Base-by-base conservation (phyloP, 179 eudicot genomes). In the Amaranthus tricolor region DNA sequence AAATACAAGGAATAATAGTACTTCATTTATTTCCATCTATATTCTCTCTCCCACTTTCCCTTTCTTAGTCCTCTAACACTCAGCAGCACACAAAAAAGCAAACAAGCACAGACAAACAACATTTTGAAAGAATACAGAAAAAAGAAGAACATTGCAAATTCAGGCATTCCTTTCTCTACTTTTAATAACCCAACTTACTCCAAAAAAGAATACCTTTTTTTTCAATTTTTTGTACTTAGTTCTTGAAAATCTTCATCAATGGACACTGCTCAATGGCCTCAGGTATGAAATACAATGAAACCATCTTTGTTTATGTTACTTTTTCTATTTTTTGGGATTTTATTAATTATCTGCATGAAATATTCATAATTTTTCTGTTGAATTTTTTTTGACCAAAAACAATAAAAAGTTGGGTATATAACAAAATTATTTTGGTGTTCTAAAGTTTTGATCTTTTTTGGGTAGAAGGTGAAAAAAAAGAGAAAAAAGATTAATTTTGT, bases 181-280 rank as follows among this genome's bases (percentile, higher is more conserved):
- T 82, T 85, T 51, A 20, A 55, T 52, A 66, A 54, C 0, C 7
- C 12, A 45, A 55, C 9, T 44, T 45, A 44, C 43, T n/a, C 40
- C 40, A 31, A 48, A 66, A 48, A n/a, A 9, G 5, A 44, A 45
- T 5, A 65, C 6, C 13, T 6, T 61, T n/a, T 47, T 40, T 20
- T 57, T 14, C 13, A 5, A 9, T 6, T 50, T 71, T 66, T 43
- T 44, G 63, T 51, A 7, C 56, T 73, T 73, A 70, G 49, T 31
- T 47, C 50, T 71, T 65, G 40, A 55, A 19, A 66, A 73, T 77
- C 82, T 49, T 74, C 86, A 74, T 73, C 82, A 73, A 86, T 84
- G 89, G 85, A 86, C 58, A 86, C 85, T 44, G 80, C 88, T 83
- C 88, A 83, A 72, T 86, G 91, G 89, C 85, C 91, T 67, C 89